phyloP scores from a whole-genome alignment of 345 rosid genomes.

The Moringa oleifera region DNA sequence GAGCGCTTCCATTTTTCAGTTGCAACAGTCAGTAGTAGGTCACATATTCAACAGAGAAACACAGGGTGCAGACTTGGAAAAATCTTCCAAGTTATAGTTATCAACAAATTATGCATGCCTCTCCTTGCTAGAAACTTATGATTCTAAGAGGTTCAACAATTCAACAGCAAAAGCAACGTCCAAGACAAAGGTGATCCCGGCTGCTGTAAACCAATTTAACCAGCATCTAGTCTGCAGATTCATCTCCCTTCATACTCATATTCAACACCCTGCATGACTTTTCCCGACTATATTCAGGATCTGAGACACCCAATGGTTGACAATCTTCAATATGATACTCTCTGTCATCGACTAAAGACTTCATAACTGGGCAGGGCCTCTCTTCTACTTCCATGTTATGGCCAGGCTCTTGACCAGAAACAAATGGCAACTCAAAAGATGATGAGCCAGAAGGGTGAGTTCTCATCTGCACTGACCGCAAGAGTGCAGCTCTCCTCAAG shows the following conservation, averaged over 20 bases:
- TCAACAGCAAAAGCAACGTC: background rate
- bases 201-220: background rate
- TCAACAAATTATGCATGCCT: background rate
- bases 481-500: slow-evolving; percentile 80
- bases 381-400: slow-evolving; percentile 53
- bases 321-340: slow-evolving; percentile 50
- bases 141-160: background rate
- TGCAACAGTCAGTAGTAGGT: too few relatives aligned
- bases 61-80: too few relatives aligned
- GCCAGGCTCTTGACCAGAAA: slow-evolving; percentile 45
- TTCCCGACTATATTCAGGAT: slow-evolving; percentile 34
- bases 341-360: slow-evolving; percentile 61
- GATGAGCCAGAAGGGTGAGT: slow-evolving; percentile 54
- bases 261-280: slow-evolving; percentile 44
- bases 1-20: too few relatives aligned
- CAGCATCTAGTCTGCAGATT: slow-evolving; percentile 10
- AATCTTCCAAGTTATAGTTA: too few relatives aligned
- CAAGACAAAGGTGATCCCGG: background rate
- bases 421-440: slow-evolving; percentile 37
- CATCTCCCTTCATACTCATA: slow-evolving; percentile 39
- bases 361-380: slow-evolving; percentile 46
- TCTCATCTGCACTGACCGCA: slow-evolving; percentile 96
- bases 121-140: background rate
- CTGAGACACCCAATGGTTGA: slow-evolving; percentile 39
- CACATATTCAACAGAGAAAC: too few relatives aligned